Percentiles rank a stretch among this genome's conserved stretches.
Conservation (phyloP, 2,329 filamentous ascomycete genomes). For the Lecanicillium sp. region DNA sequence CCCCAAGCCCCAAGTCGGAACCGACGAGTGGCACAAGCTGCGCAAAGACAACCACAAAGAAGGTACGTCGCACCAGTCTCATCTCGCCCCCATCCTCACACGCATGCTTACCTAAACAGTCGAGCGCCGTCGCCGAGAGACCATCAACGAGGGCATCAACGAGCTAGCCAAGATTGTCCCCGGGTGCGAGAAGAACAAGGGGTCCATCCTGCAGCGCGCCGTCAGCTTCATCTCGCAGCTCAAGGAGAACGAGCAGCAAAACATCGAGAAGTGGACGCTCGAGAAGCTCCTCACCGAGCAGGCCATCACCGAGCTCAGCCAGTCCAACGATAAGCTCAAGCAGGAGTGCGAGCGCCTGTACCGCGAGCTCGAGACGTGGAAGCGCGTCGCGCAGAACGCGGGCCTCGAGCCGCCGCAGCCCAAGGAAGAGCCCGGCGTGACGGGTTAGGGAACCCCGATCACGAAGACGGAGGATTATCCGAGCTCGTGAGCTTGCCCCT, state of each 20-base stretch:
- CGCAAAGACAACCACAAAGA: constrained; percentile 98
- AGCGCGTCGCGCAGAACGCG: constrained; percentile 58
- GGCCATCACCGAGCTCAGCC: constrained; percentile 79
- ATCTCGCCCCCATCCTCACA: background rate
- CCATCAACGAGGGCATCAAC: constrained; percentile 98
- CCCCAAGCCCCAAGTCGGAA: constrained; percentile 83
- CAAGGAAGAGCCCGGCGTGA: constrained; percentile 28
- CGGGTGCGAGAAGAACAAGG: constrained; percentile 98
- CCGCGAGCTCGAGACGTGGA: constrained; percentile 73
- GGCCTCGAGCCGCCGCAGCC: constrained; percentile 43
- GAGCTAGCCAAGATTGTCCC: constrained; percentile 97
- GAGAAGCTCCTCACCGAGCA: constrained; percentile 88
- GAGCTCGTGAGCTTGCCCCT: too few relatives aligned
- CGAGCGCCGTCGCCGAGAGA: constrained; percentile 91
- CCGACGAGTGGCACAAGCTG: constrained; percentile 96
- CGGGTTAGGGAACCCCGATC: constrained; percentile 12
- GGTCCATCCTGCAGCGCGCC: constrained; percentile 86
- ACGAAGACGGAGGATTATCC: too few relatives aligned
- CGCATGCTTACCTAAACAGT: constrained; percentile 49
- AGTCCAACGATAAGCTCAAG: constrained; percentile 83
- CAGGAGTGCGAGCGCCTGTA: constrained; percentile 71
- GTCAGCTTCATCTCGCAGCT: constrained; percentile 93
- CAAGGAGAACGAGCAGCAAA: constrained; percentile 88
- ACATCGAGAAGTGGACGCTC: constrained; percentile 89
- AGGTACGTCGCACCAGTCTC: constrained; percentile 50